Conservation (phyloP, 768 basidiomycete genomes). For the Pleurotus citrinopileatus region DNA sequence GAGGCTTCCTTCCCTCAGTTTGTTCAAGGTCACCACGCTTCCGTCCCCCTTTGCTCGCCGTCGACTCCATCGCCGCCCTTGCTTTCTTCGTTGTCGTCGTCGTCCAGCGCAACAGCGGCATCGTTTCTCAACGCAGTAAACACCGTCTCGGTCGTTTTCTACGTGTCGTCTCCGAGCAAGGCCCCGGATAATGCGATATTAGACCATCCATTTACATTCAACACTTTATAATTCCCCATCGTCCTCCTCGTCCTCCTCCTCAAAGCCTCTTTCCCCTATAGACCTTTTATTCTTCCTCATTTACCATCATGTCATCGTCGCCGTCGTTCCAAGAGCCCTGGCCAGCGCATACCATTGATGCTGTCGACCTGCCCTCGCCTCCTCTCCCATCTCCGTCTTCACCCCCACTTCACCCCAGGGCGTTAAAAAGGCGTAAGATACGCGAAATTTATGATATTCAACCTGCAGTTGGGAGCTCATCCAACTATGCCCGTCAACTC, state of each 20-base stretch:
- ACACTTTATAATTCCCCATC: constrained; percentile 17
- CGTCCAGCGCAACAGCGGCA: constrained; percentile 14
- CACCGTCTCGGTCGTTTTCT: constrained; percentile 14
- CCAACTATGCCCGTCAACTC: constrained; percentile 32
- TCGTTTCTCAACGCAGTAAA: constrained; percentile 13
- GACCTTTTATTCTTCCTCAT: constrained; percentile 13
- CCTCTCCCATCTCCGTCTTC: constrained; percentile 12
- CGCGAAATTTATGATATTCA: constrained; percentile 14
- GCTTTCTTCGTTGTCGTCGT: constrained; percentile 16
- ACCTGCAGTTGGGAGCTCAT: constrained; percentile 20
- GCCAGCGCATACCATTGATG: constrained; percentile 39
- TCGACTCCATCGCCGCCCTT: constrained; percentile 17
- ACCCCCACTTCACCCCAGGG: constrained; percentile 17
- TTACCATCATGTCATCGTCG: constrained; percentile 32
- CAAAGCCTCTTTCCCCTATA: constrained; percentile 15
- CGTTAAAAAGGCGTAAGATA: constrained; percentile 29
- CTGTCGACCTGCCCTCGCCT: constrained; percentile 12
- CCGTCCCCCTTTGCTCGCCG: constrained; percentile 19
- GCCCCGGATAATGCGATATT: constrained; percentile 30
- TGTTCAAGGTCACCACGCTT: constrained; percentile 14
- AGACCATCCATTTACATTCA: constrained; percentile 22
- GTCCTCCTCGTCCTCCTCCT: constrained; percentile 20
- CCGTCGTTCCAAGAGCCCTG: constrained; percentile 34
- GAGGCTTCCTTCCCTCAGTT: constrained; percentile 6
- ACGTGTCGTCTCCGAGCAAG: constrained; percentile 1